Conservation (phyloP, 1,284 basidiomycete genomes). For the Cryptococcus sp. region DNA sequence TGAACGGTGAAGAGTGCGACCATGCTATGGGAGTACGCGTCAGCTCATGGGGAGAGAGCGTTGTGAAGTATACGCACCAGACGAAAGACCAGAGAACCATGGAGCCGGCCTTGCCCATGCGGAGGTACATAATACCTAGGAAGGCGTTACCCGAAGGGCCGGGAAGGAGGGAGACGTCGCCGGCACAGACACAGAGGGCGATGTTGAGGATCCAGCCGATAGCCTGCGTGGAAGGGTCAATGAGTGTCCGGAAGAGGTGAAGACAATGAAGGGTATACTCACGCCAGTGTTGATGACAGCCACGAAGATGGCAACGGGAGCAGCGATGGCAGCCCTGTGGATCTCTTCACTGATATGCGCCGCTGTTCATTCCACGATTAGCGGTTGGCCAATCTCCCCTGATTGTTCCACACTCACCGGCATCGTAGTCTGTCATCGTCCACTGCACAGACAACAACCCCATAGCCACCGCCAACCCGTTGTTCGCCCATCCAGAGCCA, state of each 20-base stretch:
- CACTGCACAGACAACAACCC: constrained; percentile 87
- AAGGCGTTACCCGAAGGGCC: constrained; percentile 69
- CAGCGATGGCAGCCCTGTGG: constrained; percentile 79
- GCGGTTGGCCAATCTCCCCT: not conserved
- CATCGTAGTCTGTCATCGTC: constrained; percentile 61
- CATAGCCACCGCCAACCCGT: constrained; percentile 78
- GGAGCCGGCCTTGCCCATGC: constrained; percentile 68
- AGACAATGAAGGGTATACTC: not conserved
- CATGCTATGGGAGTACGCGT: constrained; percentile 54
- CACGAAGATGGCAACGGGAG: constrained; percentile 76
- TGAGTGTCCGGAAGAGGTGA: not conserved
- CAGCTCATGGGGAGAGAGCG: not conserved
- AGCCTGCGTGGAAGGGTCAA: not conserved
- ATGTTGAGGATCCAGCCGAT: constrained; percentile 82
- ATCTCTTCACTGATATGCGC: constrained; percentile 94
- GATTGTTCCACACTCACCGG: constrained; percentile 9
- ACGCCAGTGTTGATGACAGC: constrained; percentile 82
- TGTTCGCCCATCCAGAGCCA: constrained; percentile 71
- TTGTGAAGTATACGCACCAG: constrained; percentile 6
- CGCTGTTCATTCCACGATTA: constrained; percentile 24
- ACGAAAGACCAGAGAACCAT: constrained; percentile 63
- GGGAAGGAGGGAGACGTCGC: constrained; percentile 40
- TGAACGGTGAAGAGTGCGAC: constrained; percentile 82
- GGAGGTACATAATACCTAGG: constrained; percentile 69
- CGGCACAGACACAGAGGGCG: constrained; percentile 73